Base-by-base conservation (phyloP, 805 yeast species). In the Pichia kluyveri region DNA sequence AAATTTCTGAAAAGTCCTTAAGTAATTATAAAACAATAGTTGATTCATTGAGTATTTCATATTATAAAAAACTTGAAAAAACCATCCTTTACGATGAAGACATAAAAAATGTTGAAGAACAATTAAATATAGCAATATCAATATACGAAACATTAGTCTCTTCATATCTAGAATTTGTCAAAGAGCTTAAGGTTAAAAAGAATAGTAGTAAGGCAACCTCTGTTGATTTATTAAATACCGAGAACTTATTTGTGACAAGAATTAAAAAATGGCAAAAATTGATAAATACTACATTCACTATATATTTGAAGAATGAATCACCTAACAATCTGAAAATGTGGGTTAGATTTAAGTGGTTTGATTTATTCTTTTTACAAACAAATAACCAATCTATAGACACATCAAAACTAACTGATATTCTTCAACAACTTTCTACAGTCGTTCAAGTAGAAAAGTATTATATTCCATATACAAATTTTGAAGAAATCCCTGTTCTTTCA, bases 401-500 rank as follows among this genome's bases (percentile, higher is more conserved):
- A 2, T 63, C 63, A 4, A 56, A 60, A 2, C 61, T 73, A 1
- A 66, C 72, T 11, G 60, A 56, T 0, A 51, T 57, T 5, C 53
- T 74, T 4, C 51, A 59, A 2, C 47, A 52, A 0, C 51, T 63
- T 15, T 58, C 71, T 11, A 36, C 46, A 2, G 45, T 56, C 6
- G 51, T 70, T 1, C 23, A 55, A 14, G 44, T 49, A 1, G 39
- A 37, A 0, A 48, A 52, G 0, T 40, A 71, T 3, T 59, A 65
- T 9, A 64, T 83, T 0, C 56, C 62, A 0, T 79, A 76, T 60
- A 71, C 79, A 1, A 88, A 89, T 58, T 83, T 75, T 54, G 67
- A 71, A 1, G 67, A 73, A 48, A 77, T 90, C 15, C 82, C 87
- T 2, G 66, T 71, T 1, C 62, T 90, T 3, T 80, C 73, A 40